These are phyloP conservation scores for Populus hybrid DNA, from an alignment of 441 rosid genomes.

Conservation along the genomic window DNA sequence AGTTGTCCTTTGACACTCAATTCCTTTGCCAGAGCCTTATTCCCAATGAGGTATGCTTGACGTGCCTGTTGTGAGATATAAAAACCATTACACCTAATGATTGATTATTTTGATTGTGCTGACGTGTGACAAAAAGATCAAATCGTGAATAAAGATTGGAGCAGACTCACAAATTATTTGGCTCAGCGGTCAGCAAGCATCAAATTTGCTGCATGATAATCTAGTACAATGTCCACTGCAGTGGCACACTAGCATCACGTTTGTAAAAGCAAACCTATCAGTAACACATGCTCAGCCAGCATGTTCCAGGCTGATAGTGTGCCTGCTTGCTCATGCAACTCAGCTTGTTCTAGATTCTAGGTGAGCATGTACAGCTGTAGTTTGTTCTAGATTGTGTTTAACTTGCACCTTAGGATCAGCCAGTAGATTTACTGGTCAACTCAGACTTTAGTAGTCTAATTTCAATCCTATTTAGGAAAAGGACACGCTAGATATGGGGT, in stretches of 20 bases:
- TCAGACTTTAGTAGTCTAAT: background rate
- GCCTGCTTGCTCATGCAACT: background rate
- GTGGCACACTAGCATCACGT: background rate
- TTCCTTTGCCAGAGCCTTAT: slow-evolving; percentile 90
- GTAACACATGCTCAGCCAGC: background rate
- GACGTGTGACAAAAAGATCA: slow-evolving; percentile 3
- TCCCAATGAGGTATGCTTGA: slow-evolving; percentile 84
- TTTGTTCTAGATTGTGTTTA: background rate
- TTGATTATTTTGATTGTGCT: slow-evolving; percentile 4
- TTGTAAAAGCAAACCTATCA: background rate
- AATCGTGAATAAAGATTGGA: background rate
- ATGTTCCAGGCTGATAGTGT: slow-evolving; percentile 1
- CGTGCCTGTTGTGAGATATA: slow-evolving; percentile 54
- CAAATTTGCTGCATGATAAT: slow-evolving; percentile 7
- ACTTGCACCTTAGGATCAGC: background rate
- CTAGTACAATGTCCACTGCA: background rate
- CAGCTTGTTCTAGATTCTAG: background rate
- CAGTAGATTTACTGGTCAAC: background rate
- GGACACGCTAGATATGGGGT: background rate
- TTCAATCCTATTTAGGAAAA: background rate
- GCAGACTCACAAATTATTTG: slow-evolving; percentile 11
- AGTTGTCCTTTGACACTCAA: slow-evolving; percentile 89
- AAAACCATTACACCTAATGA: background rate
- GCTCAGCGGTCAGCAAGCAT: background rate
- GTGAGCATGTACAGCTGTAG: background rate